Evolutionary conservation across 129 eudicot genomes (phyloP).

Genomic region (Arctium minus): DNA sequence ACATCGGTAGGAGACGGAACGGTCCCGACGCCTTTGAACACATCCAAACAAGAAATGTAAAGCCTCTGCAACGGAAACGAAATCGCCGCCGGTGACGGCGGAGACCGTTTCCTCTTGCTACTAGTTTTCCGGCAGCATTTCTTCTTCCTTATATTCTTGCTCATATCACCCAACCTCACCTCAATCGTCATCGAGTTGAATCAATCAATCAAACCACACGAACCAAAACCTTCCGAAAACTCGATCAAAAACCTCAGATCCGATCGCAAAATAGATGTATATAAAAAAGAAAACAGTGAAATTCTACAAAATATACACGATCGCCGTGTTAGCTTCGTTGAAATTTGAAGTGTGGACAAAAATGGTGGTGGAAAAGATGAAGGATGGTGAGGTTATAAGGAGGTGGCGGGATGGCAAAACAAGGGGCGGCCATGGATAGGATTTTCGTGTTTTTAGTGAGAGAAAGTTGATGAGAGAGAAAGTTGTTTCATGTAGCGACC

Average conservation of each 20-base stretch:
- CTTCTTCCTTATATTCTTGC: slow-evolving; percentile 51
- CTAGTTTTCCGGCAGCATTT: slow-evolving; percentile 22
- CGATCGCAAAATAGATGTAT: background rate
- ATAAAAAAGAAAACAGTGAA: background rate
- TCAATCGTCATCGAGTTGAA: slow-evolving; percentile 34
- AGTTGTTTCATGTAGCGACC: slow-evolving; percentile 29
- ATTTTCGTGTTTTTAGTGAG: slow-evolving; percentile 8
- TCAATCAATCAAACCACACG: background rate
- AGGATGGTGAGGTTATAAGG: slow-evolving; percentile 16
- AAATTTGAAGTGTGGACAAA: slow-evolving; percentile 2
- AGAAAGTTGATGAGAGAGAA: slow-evolving; percentile 20
- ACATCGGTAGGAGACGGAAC: slow-evolving; percentile 59
- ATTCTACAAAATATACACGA: background rate
- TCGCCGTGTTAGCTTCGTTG: background rate
- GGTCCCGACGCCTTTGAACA: slow-evolving; percentile 58
- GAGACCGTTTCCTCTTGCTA: slow-evolving; percentile 13
- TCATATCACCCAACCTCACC: slow-evolving; percentile 26
- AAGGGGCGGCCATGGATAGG: slow-evolving; percentile 37
- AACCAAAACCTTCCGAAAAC: background rate
- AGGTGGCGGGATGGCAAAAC: slow-evolving; percentile 27
- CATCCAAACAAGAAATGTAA: slow-evolving; percentile 41
- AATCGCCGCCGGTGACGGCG: slow-evolving; percentile 6
- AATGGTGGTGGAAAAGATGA: slow-evolving; percentile 13
- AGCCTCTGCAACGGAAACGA: slow-evolving; percentile 49
- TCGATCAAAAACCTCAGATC: slow-evolving; percentile 12